Evolutionary conservation across 805 yeast genomes (phyloP).

Genomic region (Tetrapisispora namnaoensis): DNA sequence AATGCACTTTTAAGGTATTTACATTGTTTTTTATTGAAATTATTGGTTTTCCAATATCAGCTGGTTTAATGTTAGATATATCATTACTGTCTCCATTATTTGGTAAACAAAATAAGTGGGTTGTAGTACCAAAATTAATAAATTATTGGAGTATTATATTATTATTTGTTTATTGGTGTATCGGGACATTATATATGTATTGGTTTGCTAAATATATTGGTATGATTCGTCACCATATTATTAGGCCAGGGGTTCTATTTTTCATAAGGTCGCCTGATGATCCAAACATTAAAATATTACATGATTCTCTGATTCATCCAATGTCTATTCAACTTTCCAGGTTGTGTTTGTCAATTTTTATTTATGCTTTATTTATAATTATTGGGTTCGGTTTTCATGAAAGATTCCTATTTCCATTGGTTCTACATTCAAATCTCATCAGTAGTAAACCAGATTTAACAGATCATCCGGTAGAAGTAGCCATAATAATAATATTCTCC

Average conservation of each 20-base stretch:
- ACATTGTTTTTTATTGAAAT: constrained; percentile 68
- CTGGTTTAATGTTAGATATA: constrained; percentile 70
- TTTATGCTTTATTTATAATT: constrained; percentile 63
- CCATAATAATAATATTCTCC: constrained; percentile 21
- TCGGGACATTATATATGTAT: constrained; percentile 83
- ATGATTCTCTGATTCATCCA: constrained; percentile 77
- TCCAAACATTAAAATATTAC: constrained; percentile 75
- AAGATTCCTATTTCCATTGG: constrained; percentile 35
- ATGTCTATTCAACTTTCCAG: constrained; percentile 62
- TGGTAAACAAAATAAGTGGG: constrained; percentile 6
- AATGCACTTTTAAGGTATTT: constrained; percentile 64
- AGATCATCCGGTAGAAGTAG: neutral
- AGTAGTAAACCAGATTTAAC: constrained; percentile 3
- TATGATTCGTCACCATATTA: constrained; percentile 59
- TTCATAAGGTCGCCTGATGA: constrained; percentile 93
- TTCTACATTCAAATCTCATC: constrained; percentile 23
- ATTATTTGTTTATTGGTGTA: constrained; percentile 42
- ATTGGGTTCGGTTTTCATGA: constrained; percentile 66
- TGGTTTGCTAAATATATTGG: constrained; percentile 79
- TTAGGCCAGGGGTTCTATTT: constrained; percentile 82
- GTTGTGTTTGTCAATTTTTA: constrained; percentile 59
- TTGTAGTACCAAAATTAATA: constrained; percentile 19
- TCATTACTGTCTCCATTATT: constrained; percentile 35
- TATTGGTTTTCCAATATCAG: constrained; percentile 74
- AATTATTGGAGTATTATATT: constrained; percentile 20